Percentiles rank a stretch among this genome's conserved stretches.
Conservation (phyloP, 2,329 filamentous ascomycete species). For the Penicillium thymicola region DNA sequence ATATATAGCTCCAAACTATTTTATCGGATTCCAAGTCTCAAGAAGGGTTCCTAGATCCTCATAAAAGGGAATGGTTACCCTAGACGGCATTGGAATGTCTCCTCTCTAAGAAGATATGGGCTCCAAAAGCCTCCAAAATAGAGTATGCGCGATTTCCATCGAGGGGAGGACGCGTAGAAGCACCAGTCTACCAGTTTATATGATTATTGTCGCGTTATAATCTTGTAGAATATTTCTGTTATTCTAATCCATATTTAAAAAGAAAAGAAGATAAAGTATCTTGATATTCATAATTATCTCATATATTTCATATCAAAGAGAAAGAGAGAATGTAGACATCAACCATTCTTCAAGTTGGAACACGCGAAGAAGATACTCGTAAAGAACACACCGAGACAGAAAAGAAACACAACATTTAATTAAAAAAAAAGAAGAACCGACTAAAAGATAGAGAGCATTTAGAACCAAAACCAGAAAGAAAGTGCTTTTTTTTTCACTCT, state of each 20-base stretch:
- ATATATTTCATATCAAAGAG: too few species aligned
- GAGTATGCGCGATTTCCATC: conserved; percentile 9
- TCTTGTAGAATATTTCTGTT: neutral
- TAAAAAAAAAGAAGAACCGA: neutral
- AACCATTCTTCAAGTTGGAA: neutral
- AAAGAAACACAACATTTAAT: neutral
- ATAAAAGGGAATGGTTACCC: neutral
- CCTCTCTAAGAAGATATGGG: neutral
- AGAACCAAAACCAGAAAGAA: conserved; percentile 8
- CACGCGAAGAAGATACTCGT: neutral
- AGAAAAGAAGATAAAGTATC: neutral
- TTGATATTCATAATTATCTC: neutral
- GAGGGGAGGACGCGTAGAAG: conserved; percentile 5
- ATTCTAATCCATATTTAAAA: neutral
- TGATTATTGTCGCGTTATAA: neutral
- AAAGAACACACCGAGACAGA: conserved; percentile 5
- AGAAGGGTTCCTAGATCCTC: neutral
- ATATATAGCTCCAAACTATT: neutral
- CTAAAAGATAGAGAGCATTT: neutral
- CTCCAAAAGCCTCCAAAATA: neutral
- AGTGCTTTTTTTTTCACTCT: conserved; percentile 21
- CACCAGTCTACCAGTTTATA: neutral
- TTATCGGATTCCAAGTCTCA: neutral
- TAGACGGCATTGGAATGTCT: conserved; percentile 6
- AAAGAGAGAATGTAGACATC: neutral